Percentiles rank a stretch among this genome's conserved stretches.
These are phyloP conservation scores for Mycena floridula DNA, from an alignment of 768 basidiomycete genomes.

Conservation along the genomic window DNA sequence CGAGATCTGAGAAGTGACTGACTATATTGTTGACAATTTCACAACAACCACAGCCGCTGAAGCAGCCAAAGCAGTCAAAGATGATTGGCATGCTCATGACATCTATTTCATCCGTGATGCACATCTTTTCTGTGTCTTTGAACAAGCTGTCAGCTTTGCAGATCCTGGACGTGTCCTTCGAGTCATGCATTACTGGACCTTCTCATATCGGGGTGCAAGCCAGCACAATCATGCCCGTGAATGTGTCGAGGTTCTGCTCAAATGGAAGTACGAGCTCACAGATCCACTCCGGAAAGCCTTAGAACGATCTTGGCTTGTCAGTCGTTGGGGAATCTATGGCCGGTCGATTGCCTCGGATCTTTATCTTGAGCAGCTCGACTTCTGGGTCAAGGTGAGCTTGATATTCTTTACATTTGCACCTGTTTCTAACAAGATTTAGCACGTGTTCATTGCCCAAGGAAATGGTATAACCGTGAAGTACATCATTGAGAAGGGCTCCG, in stretches of 20 bases:
- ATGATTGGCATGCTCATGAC: too few relatives aligned
- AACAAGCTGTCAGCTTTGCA: slow-evolving; percentile 22
- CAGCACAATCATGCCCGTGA: slow-evolving; percentile 27
- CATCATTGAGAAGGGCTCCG: too few relatives aligned
- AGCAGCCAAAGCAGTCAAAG: slow-evolving; percentile 9
- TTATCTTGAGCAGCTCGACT: too few relatives aligned
- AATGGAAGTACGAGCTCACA: slow-evolving; percentile 15
- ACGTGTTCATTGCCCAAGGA: too few relatives aligned
- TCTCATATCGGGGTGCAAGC: slow-evolving; percentile 23
- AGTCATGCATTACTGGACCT: slow-evolving; percentile 19
- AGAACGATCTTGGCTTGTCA: slow-evolving; percentile 22
- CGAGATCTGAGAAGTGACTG: slow-evolving; percentile 3
- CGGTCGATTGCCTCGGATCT: slow-evolving; percentile 20
- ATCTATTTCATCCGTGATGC: slow-evolving; percentile 25
- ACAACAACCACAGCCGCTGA: slow-evolving; percentile 1
- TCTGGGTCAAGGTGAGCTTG: too few relatives aligned
- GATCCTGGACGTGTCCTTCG: slow-evolving; percentile 23
- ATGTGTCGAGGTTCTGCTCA: slow-evolving; percentile 14
- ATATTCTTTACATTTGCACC: too few relatives aligned
- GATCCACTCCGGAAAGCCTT: slow-evolving; percentile 7
- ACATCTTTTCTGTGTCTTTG: slow-evolving; percentile 22
- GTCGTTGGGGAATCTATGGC: slow-evolving; percentile 18
- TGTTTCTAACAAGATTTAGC: too few relatives aligned
- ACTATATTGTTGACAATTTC: slow-evolving; percentile 5
- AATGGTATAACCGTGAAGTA: too few relatives aligned